phyloP scores from a whole-genome alignment of 2,329 filamentous ascomycete species.

The Pyrenochaeta sp. region DNA sequence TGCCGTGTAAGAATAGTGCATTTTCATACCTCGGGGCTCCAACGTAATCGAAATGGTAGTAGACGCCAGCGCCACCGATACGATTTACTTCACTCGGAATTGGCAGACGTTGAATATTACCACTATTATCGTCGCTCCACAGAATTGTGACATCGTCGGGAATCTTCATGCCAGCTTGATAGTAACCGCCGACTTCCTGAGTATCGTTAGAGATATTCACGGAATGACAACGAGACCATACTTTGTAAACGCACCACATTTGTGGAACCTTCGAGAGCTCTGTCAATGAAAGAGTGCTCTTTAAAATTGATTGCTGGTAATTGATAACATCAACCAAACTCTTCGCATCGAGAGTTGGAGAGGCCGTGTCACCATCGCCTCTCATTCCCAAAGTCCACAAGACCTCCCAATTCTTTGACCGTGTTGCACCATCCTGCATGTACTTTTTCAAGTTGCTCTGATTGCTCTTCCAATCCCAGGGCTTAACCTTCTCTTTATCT shows the following conservation, averaged over 20 bases:
- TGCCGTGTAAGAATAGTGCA: too few relatives aligned
- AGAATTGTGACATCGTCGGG: slow-evolving; percentile 71
- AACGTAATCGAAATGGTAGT: slow-evolving; percentile 69
- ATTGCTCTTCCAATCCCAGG: slow-evolving; percentile 39
- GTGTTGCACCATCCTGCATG: slow-evolving; percentile 30
- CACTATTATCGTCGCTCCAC: slow-evolving; percentile 73
- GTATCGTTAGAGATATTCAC: background rate
- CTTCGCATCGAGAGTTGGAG: slow-evolving; percentile 27
- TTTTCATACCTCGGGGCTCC: slow-evolving; percentile 64
- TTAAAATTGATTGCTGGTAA: slow-evolving; percentile 64
- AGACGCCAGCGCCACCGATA: slow-evolving; percentile 67
- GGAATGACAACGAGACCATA: background rate
- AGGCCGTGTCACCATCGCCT: slow-evolving; percentile 68
- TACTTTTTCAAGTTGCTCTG: slow-evolving; percentile 32
- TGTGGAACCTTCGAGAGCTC: slow-evolving; percentile 64
- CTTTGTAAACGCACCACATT: slow-evolving; percentile 71
- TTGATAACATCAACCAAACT: slow-evolving; percentile 63
- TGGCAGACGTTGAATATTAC: slow-evolving; percentile 67
- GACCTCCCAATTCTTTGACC: slow-evolving; percentile 67
- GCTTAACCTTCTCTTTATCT: slow-evolving; percentile 50
- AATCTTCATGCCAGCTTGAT: slow-evolving; percentile 66
- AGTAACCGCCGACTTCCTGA: slow-evolving; percentile 70
- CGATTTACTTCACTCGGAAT: slow-evolving; percentile 62
- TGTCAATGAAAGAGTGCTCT: slow-evolving; percentile 57
- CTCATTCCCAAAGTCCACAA: slow-evolving; percentile 72